A percentile compares a stretch with the other conserved stretches of the same genome.
phyloP scores from a whole-genome alignment of 1,284 basidiomycete genomes.

The Anthracocystis panici-leucophaei region DNA sequence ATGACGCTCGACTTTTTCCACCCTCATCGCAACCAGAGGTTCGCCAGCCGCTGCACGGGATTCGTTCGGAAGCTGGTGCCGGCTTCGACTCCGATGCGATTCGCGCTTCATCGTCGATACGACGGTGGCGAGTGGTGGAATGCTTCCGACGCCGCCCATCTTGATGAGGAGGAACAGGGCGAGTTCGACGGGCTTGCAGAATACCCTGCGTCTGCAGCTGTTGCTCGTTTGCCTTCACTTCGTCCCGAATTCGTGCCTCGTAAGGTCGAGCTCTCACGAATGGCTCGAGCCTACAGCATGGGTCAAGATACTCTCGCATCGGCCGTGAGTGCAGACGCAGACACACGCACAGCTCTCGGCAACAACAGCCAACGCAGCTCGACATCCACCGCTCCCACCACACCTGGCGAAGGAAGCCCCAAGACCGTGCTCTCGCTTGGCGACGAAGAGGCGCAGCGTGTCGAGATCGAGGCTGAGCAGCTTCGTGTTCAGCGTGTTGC shows the following conservation, averaged over 20 bases:
- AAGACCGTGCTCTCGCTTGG: constrained; percentile 31
- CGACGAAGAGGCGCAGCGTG: constrained; percentile 43
- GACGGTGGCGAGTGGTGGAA: constrained; percentile 2
- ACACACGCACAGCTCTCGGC: not conserved
- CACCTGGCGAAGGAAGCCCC: constrained; percentile 19
- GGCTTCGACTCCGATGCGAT: constrained; percentile 69
- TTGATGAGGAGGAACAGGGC: constrained; percentile 69
- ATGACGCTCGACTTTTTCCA: constrained; percentile 73
- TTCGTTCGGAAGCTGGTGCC: constrained; percentile 72
- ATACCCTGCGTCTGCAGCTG: constrained; percentile 36
- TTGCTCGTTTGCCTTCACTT: constrained; percentile 27
- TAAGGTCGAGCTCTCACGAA: not conserved
- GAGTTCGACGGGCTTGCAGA: constrained; percentile 69
- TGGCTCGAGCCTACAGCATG: constrained; percentile 13
- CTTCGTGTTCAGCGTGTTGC: constrained; percentile 15
- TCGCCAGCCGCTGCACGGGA: constrained; percentile 70
- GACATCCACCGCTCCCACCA: constrained; percentile 33
- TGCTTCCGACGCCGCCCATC: constrained; percentile 18
- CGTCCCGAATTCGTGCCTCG: constrained; percentile 26
- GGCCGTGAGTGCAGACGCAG: not conserved
- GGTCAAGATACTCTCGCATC: constrained; percentile 27
- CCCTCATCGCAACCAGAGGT: constrained; percentile 68
- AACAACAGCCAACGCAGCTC: constrained; percentile 19
- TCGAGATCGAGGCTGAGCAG: constrained; percentile 37
- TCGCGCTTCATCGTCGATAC: constrained; percentile 67